Evolutionary conservation across 768 basidiomycete genomes (phyloP), one percentile per base, ranked within the genome.

Genomic region (Mycena kentingensis): DNA sequence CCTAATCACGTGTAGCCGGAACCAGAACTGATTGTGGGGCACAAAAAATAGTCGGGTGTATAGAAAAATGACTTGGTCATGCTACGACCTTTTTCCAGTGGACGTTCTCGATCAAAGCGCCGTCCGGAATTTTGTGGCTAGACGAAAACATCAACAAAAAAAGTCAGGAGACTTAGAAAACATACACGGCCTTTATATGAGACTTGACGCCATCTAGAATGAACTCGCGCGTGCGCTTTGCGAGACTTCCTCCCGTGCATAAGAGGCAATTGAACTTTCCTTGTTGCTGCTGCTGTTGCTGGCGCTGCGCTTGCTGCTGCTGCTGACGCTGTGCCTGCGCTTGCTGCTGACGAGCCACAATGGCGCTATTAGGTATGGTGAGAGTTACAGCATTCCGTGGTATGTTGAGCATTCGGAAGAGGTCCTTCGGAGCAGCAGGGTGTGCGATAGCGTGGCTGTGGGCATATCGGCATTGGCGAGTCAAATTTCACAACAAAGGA

Each of bases 171-270:
- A 3, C 21, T 28, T 16, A 5, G 11, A 24, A 25, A n/a, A 22
- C 55, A 28, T n/a, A 57, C 55, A 45, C 39, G 15, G 18, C 41
- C 32, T 52, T 38, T 24, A 57, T 13, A 45, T 57, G 55, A 19
- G 11, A 8, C 32, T 35, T 32, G 0, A 57, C 46, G 4, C 46
- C 55, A 1, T 39, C 18, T 10, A 52, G 35, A 2, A 26, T 26
- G 41, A 57, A 57, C 26, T 29, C 2, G 15, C 49, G 55, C 37
- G 37, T 39, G n/a, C n/a, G n/a, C 25, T 26, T 42, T 6, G 21
- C 8, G 31, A n/a, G n/a, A n/a, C n/a, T n/a, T n/a, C n/a, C n/a
- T n/a, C n/a, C n/a, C n/a, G 31, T 32, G 31, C 31, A 32, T 8
- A 32, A 32, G 16, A 8, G 31, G 8, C 10, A 32, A 8, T 16